Evolutionary conservation across 2,329 filamentous ascomycete species (phyloP).

Genomic region (Neurospora crassa): DNA sequence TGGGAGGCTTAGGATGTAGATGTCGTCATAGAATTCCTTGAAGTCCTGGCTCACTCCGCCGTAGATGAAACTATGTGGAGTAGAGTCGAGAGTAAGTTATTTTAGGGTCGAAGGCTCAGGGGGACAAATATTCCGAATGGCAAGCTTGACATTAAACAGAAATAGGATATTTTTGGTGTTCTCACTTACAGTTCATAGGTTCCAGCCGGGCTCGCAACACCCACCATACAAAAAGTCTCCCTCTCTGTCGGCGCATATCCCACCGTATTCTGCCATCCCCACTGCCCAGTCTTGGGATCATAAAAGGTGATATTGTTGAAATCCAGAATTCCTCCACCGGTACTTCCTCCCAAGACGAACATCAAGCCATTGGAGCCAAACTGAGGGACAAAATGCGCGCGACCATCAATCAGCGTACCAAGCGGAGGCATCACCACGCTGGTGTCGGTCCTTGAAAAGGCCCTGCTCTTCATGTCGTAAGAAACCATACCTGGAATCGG

Average conservation of each 20-base stretch:
- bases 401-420: conserved; percentile 1
- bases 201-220: background rate
- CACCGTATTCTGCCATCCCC: conserved; percentile 25
- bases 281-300: conserved; percentile 25
- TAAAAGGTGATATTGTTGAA: conserved; percentile 24
- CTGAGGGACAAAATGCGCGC: conserved; percentile 6
- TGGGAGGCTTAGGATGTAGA: conserved; percentile 2
- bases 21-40: background rate
- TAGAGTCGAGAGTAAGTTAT: background rate
- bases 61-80: conserved; percentile 1
- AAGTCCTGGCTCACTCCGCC: background rate
- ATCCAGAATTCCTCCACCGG: conserved; percentile 10
- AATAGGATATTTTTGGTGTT: background rate
- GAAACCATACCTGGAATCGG: conserved; percentile 10
- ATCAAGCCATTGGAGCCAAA: conserved; percentile 12
- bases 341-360: conserved; percentile 9
- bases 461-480: conserved; percentile 10
- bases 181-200: conserved; percentile 2
- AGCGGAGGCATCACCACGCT: background rate
- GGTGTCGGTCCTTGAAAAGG: conserved; percentile 2
- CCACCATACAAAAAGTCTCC: background rate
- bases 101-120: background rate
- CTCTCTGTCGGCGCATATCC: conserved; percentile 12
- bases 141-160: background rate
- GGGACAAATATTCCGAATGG: background rate